Evolutionary conservation across 2,329 filamentous ascomycete genomes (phyloP).

Genomic region (Xylariales sp.): DNA sequence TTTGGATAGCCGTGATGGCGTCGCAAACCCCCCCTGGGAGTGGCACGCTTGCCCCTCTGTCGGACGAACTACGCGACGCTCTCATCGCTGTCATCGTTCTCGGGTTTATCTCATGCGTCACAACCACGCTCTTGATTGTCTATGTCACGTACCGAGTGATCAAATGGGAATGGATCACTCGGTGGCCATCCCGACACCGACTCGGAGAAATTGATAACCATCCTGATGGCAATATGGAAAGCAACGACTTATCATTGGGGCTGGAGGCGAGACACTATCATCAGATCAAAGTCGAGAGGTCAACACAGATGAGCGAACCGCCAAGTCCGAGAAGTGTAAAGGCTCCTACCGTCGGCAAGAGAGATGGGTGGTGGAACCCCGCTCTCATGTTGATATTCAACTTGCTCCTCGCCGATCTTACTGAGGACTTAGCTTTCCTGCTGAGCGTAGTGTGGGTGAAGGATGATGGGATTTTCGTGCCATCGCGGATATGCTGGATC

Average conservation of each 20-base stretch:
- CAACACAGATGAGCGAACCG: constrained; percentile 1
- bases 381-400: constrained; percentile 6
- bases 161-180: constrained; percentile 1
- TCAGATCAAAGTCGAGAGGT: not conserved
- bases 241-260: constrained; percentile 5
- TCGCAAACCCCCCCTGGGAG: too few species aligned
- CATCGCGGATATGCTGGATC: constrained; percentile 1
- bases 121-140: constrained; percentile 1
- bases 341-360: not conserved
- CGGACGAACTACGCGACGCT: not conserved
- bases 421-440: not conserved
- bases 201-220: not conserved
- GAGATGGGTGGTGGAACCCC: constrained; percentile 3
- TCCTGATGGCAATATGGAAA: not conserved
- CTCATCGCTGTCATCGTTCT: constrained; percentile 5
- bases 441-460: constrained; percentile 6
- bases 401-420: constrained; percentile 4
- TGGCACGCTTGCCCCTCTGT: constrained; percentile 5
- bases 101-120: constrained; percentile 2
- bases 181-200: not conserved
- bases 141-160: constrained; percentile 5
- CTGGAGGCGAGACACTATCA: constrained; percentile 5
- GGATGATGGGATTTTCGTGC: constrained; percentile 3
- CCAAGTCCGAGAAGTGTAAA: not conserved
- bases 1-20: too few species aligned